These are phyloP conservation scores for Ogataea hybrid DNA, from an alignment of 1,139 yeast genomes.

Conservation along the genomic window DNA sequence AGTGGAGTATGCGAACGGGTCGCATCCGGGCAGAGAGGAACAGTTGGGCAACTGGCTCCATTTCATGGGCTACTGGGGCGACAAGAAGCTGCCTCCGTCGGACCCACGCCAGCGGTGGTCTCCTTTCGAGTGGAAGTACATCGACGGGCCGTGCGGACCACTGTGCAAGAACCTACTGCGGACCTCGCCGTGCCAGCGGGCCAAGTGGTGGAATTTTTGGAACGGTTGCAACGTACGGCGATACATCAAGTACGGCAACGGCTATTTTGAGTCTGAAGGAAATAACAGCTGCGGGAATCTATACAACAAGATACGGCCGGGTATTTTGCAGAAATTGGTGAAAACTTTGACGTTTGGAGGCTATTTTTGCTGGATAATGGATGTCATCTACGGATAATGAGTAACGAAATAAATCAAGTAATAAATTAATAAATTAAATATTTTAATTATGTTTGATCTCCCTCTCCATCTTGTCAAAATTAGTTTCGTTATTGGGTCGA, in stretches of 20 bases:
- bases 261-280: conserved; percentile 77
- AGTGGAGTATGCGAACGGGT: conserved; percentile 40
- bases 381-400: conserved; percentile 51
- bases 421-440: not conserved
- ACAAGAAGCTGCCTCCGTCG: conserved; percentile 56
- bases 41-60: conserved; percentile 75
- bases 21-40: conserved; percentile 57
- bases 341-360: conserved; percentile 70
- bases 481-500: conserved; percentile 16
- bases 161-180: conserved; percentile 71
- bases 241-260: conserved; percentile 78
- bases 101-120: conserved; percentile 86
- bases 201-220: conserved; percentile 75
- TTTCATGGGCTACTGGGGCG: conserved; percentile 92
- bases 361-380: conserved; percentile 59
- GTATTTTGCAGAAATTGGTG: conserved; percentile 39
- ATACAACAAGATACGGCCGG: conserved; percentile 51
- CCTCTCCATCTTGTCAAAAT: conserved; percentile 15
- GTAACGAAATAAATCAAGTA: not conserved
- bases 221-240: conserved; percentile 76
- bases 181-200: conserved; percentile 71
- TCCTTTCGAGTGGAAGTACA: conserved; percentile 85
- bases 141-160: conserved; percentile 94
- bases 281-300: conserved; percentile 58
- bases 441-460: not conserved